phyloP scores from a whole-genome alignment of 352 stramenopile genomes.

The Phytopythium ostracodes region DNA sequence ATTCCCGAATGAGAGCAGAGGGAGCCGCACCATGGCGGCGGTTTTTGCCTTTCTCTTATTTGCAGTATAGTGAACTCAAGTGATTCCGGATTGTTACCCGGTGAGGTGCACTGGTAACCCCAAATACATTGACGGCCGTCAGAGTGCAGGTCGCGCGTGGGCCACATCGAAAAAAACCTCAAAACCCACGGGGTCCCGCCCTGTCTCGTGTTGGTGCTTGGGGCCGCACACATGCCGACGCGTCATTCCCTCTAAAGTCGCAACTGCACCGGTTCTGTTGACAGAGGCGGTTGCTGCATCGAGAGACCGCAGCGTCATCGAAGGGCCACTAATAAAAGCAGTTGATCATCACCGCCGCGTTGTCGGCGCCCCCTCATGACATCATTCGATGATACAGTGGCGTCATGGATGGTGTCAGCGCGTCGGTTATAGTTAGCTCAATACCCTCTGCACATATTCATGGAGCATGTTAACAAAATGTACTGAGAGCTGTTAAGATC shows the following conservation, averaged over 20 bases:
- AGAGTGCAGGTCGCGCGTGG: not conserved
- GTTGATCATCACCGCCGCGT: not conserved
- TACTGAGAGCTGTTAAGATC: not conserved
- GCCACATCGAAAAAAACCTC: constrained; percentile 3
- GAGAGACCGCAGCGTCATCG: not conserved
- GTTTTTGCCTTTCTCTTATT: not conserved
- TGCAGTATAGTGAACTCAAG: not conserved
- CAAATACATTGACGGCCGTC: not conserved
- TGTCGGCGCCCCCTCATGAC: not conserved
- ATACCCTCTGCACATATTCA: not conserved
- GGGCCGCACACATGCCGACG: constrained; percentile 5
- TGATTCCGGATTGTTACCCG: not conserved
- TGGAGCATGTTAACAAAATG: not conserved
- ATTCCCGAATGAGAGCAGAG: constrained; percentile 30
- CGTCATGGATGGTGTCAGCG: not conserved
- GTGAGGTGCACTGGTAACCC: not conserved
- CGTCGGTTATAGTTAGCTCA: not conserved
- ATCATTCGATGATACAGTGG: constrained; percentile 3
- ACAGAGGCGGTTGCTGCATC: not conserved
- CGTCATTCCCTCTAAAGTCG: constrained; percentile 1
- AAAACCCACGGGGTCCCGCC: not conserved
- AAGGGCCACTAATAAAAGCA: constrained; percentile 2
- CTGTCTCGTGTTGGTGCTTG: constrained; percentile 9
- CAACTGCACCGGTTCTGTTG: not conserved
- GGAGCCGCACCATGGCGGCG: not conserved